Conservation (phyloP, 2,329 filamentous ascomycete genomes). For the Aspergillus flavus region DNA sequence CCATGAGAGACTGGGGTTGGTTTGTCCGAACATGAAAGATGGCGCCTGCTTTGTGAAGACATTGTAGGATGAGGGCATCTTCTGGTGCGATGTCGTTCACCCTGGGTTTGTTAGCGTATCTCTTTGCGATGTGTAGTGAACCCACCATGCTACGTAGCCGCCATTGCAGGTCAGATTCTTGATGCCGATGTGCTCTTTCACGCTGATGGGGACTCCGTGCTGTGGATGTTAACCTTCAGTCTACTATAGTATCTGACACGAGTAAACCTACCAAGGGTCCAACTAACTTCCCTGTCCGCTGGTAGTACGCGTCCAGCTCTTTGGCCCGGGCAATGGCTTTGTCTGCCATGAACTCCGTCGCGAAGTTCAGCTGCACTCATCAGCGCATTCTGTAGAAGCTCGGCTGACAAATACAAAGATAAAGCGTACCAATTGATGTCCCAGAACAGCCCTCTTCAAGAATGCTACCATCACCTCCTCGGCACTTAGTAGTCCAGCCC, state of each 20-base stretch:
- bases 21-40: slow-evolving; percentile 50
- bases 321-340: slow-evolving; percentile 37
- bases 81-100: slow-evolving; percentile 38
- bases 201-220: slow-evolving; percentile 58
- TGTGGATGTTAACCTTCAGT: not conserved
- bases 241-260: not conserved
- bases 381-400: not conserved
- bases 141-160: slow-evolving; percentile 40
- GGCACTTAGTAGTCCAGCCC: slow-evolving; percentile 28
- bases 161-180: slow-evolving; percentile 48
- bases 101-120: slow-evolving; percentile 24
- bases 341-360: slow-evolving; percentile 42
- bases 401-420: too few species aligned
- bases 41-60: slow-evolving; percentile 42
- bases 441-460: slow-evolving; percentile 36
- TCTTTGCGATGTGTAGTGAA: not conserved
- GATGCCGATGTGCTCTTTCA: slow-evolving; percentile 66
- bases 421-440: slow-evolving; percentile 32
- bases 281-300: slow-evolving; percentile 45
- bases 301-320: slow-evolving; percentile 35
- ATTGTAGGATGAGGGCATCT: slow-evolving; percentile 37
- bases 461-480: slow-evolving; percentile 38
- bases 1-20: slow-evolving; percentile 46
- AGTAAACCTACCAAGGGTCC: slow-evolving; percentile 46
- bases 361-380: slow-evolving; percentile 35